These are phyloP conservation scores for Cytospora paraplurivora DNA, from an alignment of 2,329 filamentous ascomycete species.

Conservation along the genomic window DNA sequence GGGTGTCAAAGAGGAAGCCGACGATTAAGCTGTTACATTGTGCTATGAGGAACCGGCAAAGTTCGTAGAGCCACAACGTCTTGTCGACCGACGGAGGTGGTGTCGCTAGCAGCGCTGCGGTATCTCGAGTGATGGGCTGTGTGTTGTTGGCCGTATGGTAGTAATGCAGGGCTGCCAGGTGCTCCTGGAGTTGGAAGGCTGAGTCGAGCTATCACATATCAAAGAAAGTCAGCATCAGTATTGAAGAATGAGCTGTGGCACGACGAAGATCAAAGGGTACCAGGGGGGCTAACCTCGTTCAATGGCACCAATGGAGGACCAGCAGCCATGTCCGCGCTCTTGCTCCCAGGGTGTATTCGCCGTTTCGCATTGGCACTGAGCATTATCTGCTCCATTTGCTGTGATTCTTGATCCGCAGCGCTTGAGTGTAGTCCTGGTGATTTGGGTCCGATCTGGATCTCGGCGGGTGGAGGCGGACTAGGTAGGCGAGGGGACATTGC, in stretches of 20 bases:
- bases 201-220: slow-evolving; percentile 76
- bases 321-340: slow-evolving; percentile 87
- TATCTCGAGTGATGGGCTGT: slow-evolving; percentile 72
- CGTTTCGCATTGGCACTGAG: slow-evolving; percentile 76
- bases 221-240: background rate
- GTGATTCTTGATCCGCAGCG: slow-evolving; percentile 56
- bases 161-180: slow-evolving; percentile 89
- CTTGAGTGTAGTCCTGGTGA: slow-evolving; percentile 35
- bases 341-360: slow-evolving; percentile 90
- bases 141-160: slow-evolving; percentile 70
- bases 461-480: slow-evolving; percentile 90
- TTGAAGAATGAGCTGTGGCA: too few relatives aligned
- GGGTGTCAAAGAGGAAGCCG: slow-evolving; percentile 87
- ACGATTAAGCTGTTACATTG: slow-evolving; percentile 93
- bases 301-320: slow-evolving; percentile 87
- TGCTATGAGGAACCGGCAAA: slow-evolving; percentile 92
- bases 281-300: slow-evolving; percentile 67
- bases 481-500: slow-evolving; percentile 89
- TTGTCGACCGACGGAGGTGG: slow-evolving; percentile 82
- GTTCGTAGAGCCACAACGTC: slow-evolving; percentile 95
- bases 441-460: slow-evolving; percentile 76
- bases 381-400: slow-evolving; percentile 63
- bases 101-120: slow-evolving; percentile 74
- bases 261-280: background rate
- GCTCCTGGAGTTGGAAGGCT: slow-evolving; percentile 95